Base-by-base conservation (phyloP, 768 basidiomycete genomes). In the Kwoniella sp. region DNA sequence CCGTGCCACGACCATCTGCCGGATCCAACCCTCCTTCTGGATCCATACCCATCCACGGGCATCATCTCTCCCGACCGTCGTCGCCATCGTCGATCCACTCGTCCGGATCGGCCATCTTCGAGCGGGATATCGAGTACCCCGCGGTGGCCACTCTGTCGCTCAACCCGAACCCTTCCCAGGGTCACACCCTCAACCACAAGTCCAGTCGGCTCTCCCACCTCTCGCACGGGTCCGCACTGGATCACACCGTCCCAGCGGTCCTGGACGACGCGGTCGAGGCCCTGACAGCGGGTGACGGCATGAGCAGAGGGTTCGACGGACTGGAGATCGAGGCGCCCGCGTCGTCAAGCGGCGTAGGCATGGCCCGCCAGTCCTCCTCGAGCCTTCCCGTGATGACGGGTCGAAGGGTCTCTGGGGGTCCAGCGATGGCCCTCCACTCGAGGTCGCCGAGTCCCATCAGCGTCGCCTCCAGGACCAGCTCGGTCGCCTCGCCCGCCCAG, bases 51-150 rank as follows among this genome's bases (percentile, higher is more conserved):
- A 36, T 56, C 32, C 36, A 37, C 58, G 17, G 32, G 5, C 58
- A 60, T 40, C 67, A 70, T 40, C 53, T 64, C 26, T 67, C 65
- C 12, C 50, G 69, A 31, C 69, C 69, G 19, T 60, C 61, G 7
- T 70, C 69, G 7, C 62, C 67, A 22, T 52, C 59, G 4, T 65
- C 63, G 8, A 67, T 68, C 46, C 82, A 87, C 63, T 89, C 87
- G 0, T 87, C 87, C 0, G 87, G 87, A 0, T 89, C 88, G 0
- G 88, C 89, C 31, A 92, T 91, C 51, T 92, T 92, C 55, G 89
- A 92, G 74, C 83, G 89, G 29, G 89, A 92, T 70, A 89, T 92
- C 58, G 89, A 90, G 60, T 50, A 65, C 5, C 65, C 67, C 3
- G 52, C 67, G 14, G 64, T 69, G 14, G 59, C 64, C 3, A 59